Base-by-base conservation (phyloP, 148 eudicot genomes). In the Vaccinium corymbosum region DNA sequence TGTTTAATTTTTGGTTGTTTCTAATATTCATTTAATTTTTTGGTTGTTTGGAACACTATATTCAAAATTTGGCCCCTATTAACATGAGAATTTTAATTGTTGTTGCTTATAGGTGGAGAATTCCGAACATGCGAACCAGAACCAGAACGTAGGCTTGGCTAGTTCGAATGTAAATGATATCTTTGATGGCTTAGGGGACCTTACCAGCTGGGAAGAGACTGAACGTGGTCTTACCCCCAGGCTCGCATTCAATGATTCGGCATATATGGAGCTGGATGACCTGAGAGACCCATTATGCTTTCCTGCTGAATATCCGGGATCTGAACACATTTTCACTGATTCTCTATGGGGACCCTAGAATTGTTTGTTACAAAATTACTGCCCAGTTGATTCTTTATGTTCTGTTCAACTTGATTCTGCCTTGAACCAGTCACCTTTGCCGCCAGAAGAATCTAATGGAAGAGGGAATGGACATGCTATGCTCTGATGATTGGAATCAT, bases 251-350 rank as follows among this genome's bases (percentile, higher is more conserved):
- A 12, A 81, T 75, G 53, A 25, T 57, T 42, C 7, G 10, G 55
- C 56, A 3, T 84, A 22, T 79, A 27, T 85, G 64, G 89, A 88
- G 77, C 86, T 88, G 57, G 29, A 84, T 73, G 90, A 88, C 84
- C 90, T 88, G 48, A 16, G 35, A 1, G 7, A 7, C 46, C 84
- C 84, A 16, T 42, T 81, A 83, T 10, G 12, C 51, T 57, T 1
- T 83, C 42, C 82, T 66, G 56, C 42, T 59, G 64, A 59, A 55
- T 42, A 80, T n/a, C 16, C 1, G 53, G 86, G 42, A 70, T 73
- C 80, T 85, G 85, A 52, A 42, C 7, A n/a, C 48, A 20, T 78
- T 14, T 7, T 56, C 2, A 2, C 20, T 59, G 81, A 49, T 29
- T 2, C 29, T 14, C 32, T 7, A 42, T 68, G 6, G 84, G 76